Conservation (phyloP, 305 asterid genomes). For the Solanum hybrid region DNA sequence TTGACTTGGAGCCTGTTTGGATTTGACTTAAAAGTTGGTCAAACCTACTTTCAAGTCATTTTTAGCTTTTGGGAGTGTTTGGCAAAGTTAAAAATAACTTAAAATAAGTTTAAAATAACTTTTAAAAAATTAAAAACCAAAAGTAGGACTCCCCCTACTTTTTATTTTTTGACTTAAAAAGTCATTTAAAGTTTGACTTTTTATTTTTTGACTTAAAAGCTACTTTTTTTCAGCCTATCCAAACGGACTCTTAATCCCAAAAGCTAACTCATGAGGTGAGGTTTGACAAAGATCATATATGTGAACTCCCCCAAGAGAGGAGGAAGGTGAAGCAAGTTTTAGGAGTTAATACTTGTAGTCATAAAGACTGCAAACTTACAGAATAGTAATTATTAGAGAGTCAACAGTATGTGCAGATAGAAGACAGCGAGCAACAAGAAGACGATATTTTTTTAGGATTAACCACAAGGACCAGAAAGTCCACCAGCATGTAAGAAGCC, state of each 20-base stretch:
- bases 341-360: background rate
- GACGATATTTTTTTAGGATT: background rate
- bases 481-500: constrained; percentile 1
- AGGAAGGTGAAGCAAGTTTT: background rate
- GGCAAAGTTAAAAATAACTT: background rate
- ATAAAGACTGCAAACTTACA: background rate
- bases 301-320: background rate
- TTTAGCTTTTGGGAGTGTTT: background rate
- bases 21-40: background rate
- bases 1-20: background rate
- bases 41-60: background rate
- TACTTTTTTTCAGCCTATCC: background rate
- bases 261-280: background rate
- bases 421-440: background rate
- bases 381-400: background rate
- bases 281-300: background rate
- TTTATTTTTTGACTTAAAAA: background rate
- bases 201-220: background rate
- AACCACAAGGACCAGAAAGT: background rate
- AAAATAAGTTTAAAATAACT: background rate
- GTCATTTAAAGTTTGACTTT: background rate
- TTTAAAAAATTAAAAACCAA: background rate
- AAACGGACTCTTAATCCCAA: background rate
- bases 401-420: background rate
- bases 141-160: background rate